These are phyloP conservation scores for Aspergillus sergii DNA, from an alignment of 2,329 filamentous ascomycete genomes.

Conservation along the genomic window DNA sequence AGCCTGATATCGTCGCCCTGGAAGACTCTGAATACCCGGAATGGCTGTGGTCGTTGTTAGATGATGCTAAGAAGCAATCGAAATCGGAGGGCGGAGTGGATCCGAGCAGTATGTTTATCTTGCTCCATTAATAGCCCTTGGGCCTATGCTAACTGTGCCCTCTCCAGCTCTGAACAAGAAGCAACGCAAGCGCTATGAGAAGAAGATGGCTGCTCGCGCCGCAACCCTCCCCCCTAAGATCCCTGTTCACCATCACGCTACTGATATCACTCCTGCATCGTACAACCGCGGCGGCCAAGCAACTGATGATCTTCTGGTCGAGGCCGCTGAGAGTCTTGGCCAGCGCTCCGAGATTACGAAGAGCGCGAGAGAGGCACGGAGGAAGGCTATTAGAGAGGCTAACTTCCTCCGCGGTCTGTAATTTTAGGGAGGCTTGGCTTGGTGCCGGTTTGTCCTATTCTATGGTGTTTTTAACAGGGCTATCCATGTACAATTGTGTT, in stretches of 20 bases:
- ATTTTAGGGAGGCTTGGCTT: slow-evolving; percentile 13
- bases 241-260: slow-evolving; percentile 49
- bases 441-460: background rate
- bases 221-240: slow-evolving; percentile 42
- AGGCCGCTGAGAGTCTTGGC: slow-evolving; percentile 39
- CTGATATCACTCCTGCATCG: slow-evolving; percentile 46
- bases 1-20: slow-evolving; percentile 46
- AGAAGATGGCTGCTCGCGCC: slow-evolving; percentile 48
- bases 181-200: slow-evolving; percentile 49
- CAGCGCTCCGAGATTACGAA: slow-evolving; percentile 46
- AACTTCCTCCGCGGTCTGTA: slow-evolving; percentile 54
- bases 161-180: slow-evolving; percentile 50
- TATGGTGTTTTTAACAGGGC: slow-evolving; percentile 8
- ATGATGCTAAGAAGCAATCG: slow-evolving; percentile 36
- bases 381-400: slow-evolving; percentile 49
- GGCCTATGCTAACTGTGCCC: slow-evolving; percentile 18
- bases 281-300: slow-evolving; percentile 32
- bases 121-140: slow-evolving; percentile 1
- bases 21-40: slow-evolving; percentile 53
- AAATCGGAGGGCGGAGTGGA: slow-evolving; percentile 41
- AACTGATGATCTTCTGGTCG: slow-evolving; percentile 28
- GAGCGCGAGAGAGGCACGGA: slow-evolving; percentile 47
- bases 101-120: slow-evolving; percentile 37
- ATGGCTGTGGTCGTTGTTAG: slow-evolving; percentile 50
- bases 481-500: slow-evolving; percentile 20